Evolutionary conservation across 495 filamentous ascomycete species (phyloP).

Genomic region (Parachaetomium inaequale): DNA sequence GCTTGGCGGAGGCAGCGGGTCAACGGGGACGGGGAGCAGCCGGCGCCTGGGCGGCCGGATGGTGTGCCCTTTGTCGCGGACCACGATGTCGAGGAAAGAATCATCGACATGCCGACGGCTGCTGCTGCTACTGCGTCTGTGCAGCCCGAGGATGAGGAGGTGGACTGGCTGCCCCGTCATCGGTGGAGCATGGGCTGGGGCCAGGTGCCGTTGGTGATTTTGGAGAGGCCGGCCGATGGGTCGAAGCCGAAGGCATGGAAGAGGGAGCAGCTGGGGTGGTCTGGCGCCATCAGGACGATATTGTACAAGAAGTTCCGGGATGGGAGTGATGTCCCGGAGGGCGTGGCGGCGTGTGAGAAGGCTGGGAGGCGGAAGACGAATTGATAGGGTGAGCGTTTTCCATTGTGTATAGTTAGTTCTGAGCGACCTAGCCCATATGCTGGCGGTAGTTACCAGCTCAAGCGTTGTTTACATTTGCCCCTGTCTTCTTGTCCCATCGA

Average conservation of each 20-base stretch:
- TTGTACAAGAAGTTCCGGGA: slow-evolving; percentile 20
- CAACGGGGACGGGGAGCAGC: not conserved
- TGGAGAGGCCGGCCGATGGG: slow-evolving; percentile 33
- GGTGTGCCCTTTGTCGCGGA: slow-evolving; percentile 4
- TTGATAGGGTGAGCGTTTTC: slow-evolving; percentile 9
- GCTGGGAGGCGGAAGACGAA: slow-evolving; percentile 16
- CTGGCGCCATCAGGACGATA: slow-evolving; percentile 30
- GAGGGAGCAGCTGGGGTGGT: slow-evolving; percentile 40
- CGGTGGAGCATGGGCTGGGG: not conserved
- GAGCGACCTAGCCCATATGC: not conserved
- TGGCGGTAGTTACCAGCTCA: not conserved
- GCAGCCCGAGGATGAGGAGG: slow-evolving; percentile 14
- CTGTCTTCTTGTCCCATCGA: no score
- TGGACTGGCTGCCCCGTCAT: not conserved
- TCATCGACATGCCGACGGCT: slow-evolving; percentile 6
- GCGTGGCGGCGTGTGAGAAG: slow-evolving; percentile 22
- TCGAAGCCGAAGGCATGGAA: slow-evolving; percentile 35
- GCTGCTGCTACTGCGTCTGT: slow-evolving; percentile 5
- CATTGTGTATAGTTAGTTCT: not conserved
- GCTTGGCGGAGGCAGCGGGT: not conserved
- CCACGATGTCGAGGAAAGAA: slow-evolving; percentile 13
- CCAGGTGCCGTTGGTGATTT: slow-evolving; percentile 29
- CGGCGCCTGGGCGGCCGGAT: not conserved
- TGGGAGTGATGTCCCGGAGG: slow-evolving; percentile 21
- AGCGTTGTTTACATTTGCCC: not conserved